A percentile compares a stretch with the other conserved stretches of the same genome.
These are phyloP conservation scores for Cercospora sp. DNA, from an alignment of 2,329 filamentous ascomycete species.

Conservation along the genomic window DNA sequence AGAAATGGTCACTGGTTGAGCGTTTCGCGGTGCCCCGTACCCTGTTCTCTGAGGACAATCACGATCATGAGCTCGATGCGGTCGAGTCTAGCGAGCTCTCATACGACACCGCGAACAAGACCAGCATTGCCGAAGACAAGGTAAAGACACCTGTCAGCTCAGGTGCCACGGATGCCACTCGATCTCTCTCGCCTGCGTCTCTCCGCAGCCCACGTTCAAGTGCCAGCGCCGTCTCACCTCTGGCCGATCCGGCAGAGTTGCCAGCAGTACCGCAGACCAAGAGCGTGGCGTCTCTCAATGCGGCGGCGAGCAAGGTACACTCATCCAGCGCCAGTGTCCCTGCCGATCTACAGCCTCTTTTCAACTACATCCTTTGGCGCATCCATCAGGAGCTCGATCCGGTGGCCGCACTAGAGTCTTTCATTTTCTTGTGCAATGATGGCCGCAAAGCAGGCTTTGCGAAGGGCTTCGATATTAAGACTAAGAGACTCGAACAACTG, in stretches of 20 bases:
- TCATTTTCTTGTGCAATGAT: slow-evolving; percentile 56
- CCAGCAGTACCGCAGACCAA: slow-evolving; percentile 25
- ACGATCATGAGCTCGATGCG: slow-evolving; percentile 42
- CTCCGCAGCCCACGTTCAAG: slow-evolving; percentile 42
- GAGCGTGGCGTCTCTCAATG: slow-evolving; percentile 21
- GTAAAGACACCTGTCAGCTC: slow-evolving; percentile 49
- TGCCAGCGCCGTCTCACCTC: slow-evolving; percentile 37
- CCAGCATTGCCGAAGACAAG: slow-evolving; percentile 35
- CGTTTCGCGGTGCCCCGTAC: slow-evolving; percentile 51
- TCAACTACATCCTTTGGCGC: slow-evolving; percentile 55
- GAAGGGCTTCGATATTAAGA: slow-evolving; percentile 53
- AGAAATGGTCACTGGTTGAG: slow-evolving; percentile 54
- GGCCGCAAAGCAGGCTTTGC: slow-evolving; percentile 48
- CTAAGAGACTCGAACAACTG: slow-evolving; percentile 53
- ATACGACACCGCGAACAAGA: slow-evolving; percentile 41
- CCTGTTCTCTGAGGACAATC: slow-evolving; percentile 52
- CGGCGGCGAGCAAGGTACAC: slow-evolving; percentile 12
- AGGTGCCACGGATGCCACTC: slow-evolving; percentile 43
- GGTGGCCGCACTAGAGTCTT: slow-evolving; percentile 51
- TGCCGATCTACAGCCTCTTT: slow-evolving; percentile 47
- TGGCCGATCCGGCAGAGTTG: slow-evolving; percentile 37
- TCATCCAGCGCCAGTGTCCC: slow-evolving; percentile 42
- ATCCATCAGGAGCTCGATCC: slow-evolving; percentile 53
- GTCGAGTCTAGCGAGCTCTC: slow-evolving; percentile 36
- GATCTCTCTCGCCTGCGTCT: slow-evolving; percentile 45